Base-by-base conservation (phyloP, 495 filamentous ascomycete species). In the Talaromyces proteolyticus region DNA sequence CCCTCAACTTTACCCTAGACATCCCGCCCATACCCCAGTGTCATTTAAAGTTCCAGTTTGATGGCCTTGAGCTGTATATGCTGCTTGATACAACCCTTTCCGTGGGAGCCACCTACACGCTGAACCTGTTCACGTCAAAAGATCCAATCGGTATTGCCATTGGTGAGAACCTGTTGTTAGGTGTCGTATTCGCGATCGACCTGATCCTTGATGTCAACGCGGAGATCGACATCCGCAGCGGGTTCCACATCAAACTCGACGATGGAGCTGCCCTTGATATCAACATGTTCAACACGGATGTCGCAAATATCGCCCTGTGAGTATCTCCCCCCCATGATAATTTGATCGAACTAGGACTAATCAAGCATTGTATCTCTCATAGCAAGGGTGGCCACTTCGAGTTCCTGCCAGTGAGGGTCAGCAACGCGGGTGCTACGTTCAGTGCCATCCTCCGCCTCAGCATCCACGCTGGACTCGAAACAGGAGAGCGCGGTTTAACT, bases 311-410 rank as follows among this genome's bases (percentile, higher is more conserved):
- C 12, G 65, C 60, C 22, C 64, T 79, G 75, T 77, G 57, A 67
- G 29, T 8, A 8, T 34, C 8, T 10, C 4, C 2, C 8, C 14
- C 29, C 14, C 29, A 8, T 34, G 29, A 34, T 34, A 34, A 8
- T 1, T 34, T 47, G 44, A 10, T 37, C 57, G 7, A 51, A 19
- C 21, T 25, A 40, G 16, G n/a, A n/a, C n/a, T 6, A 3, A 26
- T 47, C 0, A 20, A 17, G 17, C 41, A n/a, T n/a, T n/a, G n/a
- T n/a, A n/a, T n/a, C n/a, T n/a, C n/a, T n/a, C n/a, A n/a, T 43
- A 77, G 74, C 36, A 71, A 71, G 41, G 76, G 76, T 37, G 79
- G 65, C 25, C 49, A 66, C 14, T 80, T 76, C 54, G 76, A 80
- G 51, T 80, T 82, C 46, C 69, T 82, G 10, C 78, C 79, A 3